Evolutionary conservation across 2,329 filamentous ascomycete genomes (phyloP).

Genomic region (Aspergillus versicolor): DNA sequence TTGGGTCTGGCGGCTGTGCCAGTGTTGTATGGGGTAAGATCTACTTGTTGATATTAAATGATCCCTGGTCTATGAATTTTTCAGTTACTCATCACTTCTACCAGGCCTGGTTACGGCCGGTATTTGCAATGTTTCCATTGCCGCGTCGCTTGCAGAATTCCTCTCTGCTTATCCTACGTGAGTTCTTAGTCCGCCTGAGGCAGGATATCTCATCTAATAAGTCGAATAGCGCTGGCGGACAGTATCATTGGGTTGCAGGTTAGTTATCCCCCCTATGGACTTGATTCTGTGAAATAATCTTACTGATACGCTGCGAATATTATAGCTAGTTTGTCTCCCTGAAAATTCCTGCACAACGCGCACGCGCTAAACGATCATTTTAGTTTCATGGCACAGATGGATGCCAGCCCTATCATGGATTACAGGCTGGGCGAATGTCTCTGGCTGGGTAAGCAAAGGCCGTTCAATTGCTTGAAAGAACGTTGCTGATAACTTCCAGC

Average conservation of each 20-base stretch:
- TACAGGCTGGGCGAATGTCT: constrained; percentile 68
- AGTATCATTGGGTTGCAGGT: constrained; percentile 71
- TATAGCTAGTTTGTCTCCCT: constrained; percentile 39
- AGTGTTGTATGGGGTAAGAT: constrained; percentile 71
- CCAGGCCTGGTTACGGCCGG: constrained; percentile 56
- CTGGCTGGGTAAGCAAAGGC: constrained; percentile 60
- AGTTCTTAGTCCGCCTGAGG: constrained; percentile 14
- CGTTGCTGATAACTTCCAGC: constrained; percentile 27
- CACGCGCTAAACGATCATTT: background rate
- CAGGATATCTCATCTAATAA: constrained; percentile 12
- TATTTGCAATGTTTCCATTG: constrained; percentile 68
- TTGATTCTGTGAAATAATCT: background rate
- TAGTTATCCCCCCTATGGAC: constrained; percentile 13
- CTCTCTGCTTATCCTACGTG: constrained; percentile 61
- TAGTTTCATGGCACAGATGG: constrained; percentile 59
- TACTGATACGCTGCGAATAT: background rate
- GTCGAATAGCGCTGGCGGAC: constrained; percentile 51
- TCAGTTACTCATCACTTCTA: background rate
- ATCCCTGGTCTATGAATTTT: background rate
- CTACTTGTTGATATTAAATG: background rate
- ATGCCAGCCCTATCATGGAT: constrained; percentile 66
- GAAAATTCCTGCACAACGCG: background rate
- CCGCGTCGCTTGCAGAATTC: constrained; percentile 69
- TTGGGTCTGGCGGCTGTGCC: constrained; percentile 69
- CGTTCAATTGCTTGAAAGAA: background rate